These are phyloP conservation scores for Pseudofabraea citricarpa DNA, from an alignment of 2,329 filamentous ascomycete genomes.

Conservation along the genomic window DNA sequence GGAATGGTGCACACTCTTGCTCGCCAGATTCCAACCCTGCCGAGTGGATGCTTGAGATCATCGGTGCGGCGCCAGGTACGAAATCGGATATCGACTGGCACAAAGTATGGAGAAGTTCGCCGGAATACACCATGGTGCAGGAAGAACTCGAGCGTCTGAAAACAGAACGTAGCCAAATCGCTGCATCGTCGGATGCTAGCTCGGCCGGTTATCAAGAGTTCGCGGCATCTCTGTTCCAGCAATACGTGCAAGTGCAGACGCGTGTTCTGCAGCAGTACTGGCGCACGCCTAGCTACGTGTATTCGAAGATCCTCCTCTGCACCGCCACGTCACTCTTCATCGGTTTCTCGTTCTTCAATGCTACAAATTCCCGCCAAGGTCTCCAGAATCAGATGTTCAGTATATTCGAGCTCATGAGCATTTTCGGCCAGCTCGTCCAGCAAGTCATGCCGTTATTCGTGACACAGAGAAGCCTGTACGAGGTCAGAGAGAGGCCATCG, in stretches of 20 bases:
- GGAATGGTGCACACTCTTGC: constrained; percentile 59
- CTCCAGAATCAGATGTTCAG: constrained; percentile 71
- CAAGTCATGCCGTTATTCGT: constrained; percentile 72
- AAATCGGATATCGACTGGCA: constrained; percentile 58
- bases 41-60: constrained; percentile 67
- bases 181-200: not conserved
- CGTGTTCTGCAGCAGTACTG: constrained; percentile 58
- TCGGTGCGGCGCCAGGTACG: constrained; percentile 53
- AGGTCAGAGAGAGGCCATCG: constrained; percentile 67
- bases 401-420: constrained; percentile 72
- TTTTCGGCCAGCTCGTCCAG: constrained; percentile 69
- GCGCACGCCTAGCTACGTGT: constrained; percentile 55
- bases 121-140: not conserved
- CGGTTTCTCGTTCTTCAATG: constrained; percentile 64
- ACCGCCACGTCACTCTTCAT: constrained; percentile 47
- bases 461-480: constrained; percentile 45
- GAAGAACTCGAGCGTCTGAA: not conserved
- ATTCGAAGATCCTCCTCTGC: constrained; percentile 7
- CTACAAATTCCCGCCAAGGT: constrained; percentile 52
- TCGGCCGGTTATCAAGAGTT: constrained; percentile 39
- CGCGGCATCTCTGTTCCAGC: constrained; percentile 51
- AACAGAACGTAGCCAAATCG: not conserved
- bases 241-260: constrained; percentile 47
- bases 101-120: constrained; percentile 32
- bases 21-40: constrained; percentile 68